phyloP scores from a whole-genome alignment of 2,329 filamentous ascomycete species.

The Berkeleyomyces rouxiae region DNA sequence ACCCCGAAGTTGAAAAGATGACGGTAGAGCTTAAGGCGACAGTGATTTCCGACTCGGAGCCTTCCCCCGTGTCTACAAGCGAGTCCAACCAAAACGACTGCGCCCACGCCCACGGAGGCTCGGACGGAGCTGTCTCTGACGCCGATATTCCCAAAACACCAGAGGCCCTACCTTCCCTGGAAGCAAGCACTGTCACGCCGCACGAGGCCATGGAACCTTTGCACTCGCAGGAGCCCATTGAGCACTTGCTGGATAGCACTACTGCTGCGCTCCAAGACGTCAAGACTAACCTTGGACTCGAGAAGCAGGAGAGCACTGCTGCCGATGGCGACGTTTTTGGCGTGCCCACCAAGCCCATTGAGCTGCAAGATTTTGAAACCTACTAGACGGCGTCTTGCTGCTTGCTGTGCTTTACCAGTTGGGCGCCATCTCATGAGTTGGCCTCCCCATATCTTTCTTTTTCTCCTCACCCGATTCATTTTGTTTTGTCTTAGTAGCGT shows the following conservation, averaged over 20 bases:
- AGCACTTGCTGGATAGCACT: constrained; percentile 1
- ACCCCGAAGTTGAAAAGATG: background rate
- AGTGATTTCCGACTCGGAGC: background rate
- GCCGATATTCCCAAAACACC: constrained; percentile 9
- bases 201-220: constrained; percentile 1
- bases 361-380: constrained; percentile 1
- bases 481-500: constrained; percentile 3
- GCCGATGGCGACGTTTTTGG: constrained; percentile 11
- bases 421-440: background rate
- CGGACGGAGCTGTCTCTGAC: constrained; percentile 3
- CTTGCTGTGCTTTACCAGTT: background rate
- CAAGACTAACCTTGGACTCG: background rate
- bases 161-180: constrained; percentile 10
- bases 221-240: background rate
- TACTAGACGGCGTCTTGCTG: constrained; percentile 1
- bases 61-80: background rate
- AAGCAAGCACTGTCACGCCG: constrained; percentile 10
- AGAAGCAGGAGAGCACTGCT: background rate
- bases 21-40: background rate
- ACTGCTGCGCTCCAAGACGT: constrained; percentile 1
- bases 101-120: background rate
- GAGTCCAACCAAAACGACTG: background rate
- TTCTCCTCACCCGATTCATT: background rate
- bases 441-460: background rate
- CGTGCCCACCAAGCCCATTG: background rate